Base-by-base conservation (phyloP, 1,139 yeast genomes). In the Zygoascus meyerae region DNA sequence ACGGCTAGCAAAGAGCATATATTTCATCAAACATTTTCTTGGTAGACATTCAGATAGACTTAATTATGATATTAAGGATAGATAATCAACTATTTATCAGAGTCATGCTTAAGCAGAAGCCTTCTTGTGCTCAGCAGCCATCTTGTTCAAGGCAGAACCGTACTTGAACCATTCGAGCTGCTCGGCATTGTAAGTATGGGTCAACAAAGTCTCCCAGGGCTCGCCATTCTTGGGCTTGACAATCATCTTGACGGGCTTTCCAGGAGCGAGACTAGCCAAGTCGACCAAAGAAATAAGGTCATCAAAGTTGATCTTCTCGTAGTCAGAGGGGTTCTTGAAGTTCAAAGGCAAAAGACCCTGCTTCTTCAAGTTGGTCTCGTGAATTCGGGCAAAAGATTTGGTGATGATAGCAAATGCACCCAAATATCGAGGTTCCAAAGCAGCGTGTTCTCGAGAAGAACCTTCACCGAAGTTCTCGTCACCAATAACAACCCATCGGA, bases 391-490 rank as follows among this genome's bases (percentile, higher is more conserved):
- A 72, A 92, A 92, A 10, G 97, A 89, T 71, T 92, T 92, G 59
- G 89, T 95, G 54, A 92, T 73, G 54, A 92, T 84, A 55, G 89
- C 78, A 48, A 83, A 72, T 51, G 97, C 98, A 53, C 97, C 97
- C 47, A 92, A 74, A 73, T 85, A 92, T 67, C 95, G 77, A 52
- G 98, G 98, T 36, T 94, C 86, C 62, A 92, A 73, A 5, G 98
- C 98, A 46, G 98, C 98, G 63, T 92, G 98, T 67, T 92, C 98
- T 75, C 98, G 85, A 18, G 98, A 97, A 48, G 97, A 87, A 55
- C 98, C 98, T 73, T 92, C 98, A 68, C 98, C 98, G 61, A 90
- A 92, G 71, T 92, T 92, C 65, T 92, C 96, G 65, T 90, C 98
- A 45, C 97, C 98, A 54, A 92, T 84, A 42, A 92, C 97, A 55